Evolutionary conservation across 176 grass and related monocot species (phyloP), one percentile per base, ranked within the genome.

Genomic region (Bonia amplexicaulis): DNA sequence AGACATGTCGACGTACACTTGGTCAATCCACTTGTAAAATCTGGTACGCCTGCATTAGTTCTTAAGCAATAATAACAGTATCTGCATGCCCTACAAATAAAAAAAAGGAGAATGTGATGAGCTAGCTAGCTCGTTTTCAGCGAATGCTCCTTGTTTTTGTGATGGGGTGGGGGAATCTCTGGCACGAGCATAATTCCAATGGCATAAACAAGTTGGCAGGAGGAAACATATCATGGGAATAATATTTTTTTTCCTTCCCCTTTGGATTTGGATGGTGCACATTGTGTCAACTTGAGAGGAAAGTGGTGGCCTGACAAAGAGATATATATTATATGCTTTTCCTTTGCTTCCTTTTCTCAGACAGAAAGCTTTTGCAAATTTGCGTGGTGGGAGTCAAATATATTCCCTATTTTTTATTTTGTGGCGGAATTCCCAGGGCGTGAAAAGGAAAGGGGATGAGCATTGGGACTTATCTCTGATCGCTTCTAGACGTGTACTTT

Each of bases 281-380:
- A 7, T 57, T 58, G 66, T 86, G 73, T 90, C 84, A 86, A 90
- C 83, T 86, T 20, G 79, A 37, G 11, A 39, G 49, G 7, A 57
- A 90, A 86, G 78, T 78, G 73, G 58, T 22, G 42, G 69, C 31
- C 54, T 72, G 65, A 65, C 65, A 53, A 57, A 70, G 69, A 76
- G 77, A 85, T 77, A 31, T 31, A 31, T 31, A 82, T 6, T 46
- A 47, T 76, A 71, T 86, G 83, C 71, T 64, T 82, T 78, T 49
- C 35, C 22, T 73, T 78, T 86, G 84, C 84, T 70, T 82, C 88
- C 84, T 78, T 83, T 67, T 82, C 79, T 86, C 79, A 60, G 84
- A 90, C 84, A 90, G 84, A 83, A 90, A 86, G 73, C 79, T 90
- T 90, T 90, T 78, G 66, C 79, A 90, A 86, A 86, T 58, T 79